Percentiles rank a stretch among this genome's conserved stretches.
Evolutionary conservation across 805 yeast species (phyloP).

Genomic region (Sugiyamaella valdiviana): DNA sequence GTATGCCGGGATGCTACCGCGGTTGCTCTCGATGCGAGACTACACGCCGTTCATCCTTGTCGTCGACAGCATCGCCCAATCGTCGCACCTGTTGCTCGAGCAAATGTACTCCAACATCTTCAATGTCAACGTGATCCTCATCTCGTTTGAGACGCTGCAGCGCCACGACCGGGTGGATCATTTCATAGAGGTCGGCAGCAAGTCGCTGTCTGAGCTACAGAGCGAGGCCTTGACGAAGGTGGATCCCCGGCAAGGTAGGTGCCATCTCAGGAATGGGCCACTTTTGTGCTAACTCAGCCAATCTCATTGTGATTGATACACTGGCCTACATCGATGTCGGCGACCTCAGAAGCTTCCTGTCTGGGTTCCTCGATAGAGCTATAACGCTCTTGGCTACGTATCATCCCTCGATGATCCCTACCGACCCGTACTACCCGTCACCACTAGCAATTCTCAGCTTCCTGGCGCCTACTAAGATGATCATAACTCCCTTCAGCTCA

Average conservation of each 20-base stretch:
- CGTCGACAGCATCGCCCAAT: slow-evolving; percentile 64
- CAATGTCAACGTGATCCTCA: slow-evolving; percentile 43
- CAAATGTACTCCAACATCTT: slow-evolving; percentile 44
- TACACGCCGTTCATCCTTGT: slow-evolving; percentile 64
- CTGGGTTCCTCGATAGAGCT: slow-evolving; percentile 44
- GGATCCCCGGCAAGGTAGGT: too few species aligned
- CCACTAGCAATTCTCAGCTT: slow-evolving; percentile 49
- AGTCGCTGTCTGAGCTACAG: slow-evolving; percentile 1
- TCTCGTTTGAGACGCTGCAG: slow-evolving; percentile 62
- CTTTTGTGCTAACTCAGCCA: not conserved
- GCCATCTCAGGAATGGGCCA: too few species aligned
- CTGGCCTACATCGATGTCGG: slow-evolving; percentile 50
- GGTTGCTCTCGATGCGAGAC: slow-evolving; percentile 68
- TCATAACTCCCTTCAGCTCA: slow-evolving; percentile 43
- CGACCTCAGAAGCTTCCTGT: slow-evolving; percentile 45
- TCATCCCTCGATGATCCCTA: slow-evolving; percentile 30
- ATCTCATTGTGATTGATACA: slow-evolving; percentile 53
- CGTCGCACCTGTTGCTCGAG: slow-evolving; percentile 47
- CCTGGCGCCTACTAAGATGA: slow-evolving; percentile 70
- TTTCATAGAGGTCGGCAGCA: slow-evolving; percentile 13
- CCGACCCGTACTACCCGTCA: slow-evolving; percentile 45
- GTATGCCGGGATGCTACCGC: slow-evolving; percentile 45
- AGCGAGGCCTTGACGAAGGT: too few species aligned
- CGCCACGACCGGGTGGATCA: slow-evolving; percentile 29
- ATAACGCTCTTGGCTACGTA: slow-evolving; percentile 42